A percentile compares a stretch with the other conserved stretches of the same genome.
phyloP scores from a whole-genome alignment of 495 filamentous ascomycete species.

The Aspergillus biplanus region DNA sequence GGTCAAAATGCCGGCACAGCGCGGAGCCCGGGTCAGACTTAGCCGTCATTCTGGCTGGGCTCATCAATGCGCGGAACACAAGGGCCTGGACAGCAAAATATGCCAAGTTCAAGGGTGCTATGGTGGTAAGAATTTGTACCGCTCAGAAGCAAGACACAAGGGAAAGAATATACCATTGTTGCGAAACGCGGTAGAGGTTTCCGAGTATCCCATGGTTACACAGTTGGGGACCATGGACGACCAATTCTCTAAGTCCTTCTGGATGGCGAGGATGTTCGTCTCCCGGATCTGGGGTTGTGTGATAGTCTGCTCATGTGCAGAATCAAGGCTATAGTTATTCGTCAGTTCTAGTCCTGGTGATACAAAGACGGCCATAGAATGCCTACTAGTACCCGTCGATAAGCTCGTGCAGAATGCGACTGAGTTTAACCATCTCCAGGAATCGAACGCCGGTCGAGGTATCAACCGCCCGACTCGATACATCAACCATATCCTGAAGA shows the following conservation, averaged over 20 bases:
- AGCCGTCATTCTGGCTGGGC: conserved; percentile 13
- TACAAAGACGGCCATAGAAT: not conserved
- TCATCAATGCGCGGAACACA: conserved; percentile 13
- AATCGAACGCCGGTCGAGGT: conserved; percentile 15
- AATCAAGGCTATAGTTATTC: conserved; percentile 8
- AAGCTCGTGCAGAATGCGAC: conserved; percentile 8
- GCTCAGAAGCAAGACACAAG: too few relatives aligned
- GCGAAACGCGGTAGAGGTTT: not conserved
- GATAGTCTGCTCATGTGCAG: conserved; percentile 8
- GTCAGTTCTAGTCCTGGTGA: not conserved
- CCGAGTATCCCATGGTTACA: conserved; percentile 10
- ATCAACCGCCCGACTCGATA: conserved; percentile 3
- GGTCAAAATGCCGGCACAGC: conserved; percentile 9
- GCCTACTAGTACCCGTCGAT: conserved; percentile 12
- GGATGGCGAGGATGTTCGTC: conserved; percentile 3
- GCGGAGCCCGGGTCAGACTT: conserved; percentile 9
- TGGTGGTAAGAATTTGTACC: not conserved
- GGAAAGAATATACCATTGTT: conserved; percentile 7
- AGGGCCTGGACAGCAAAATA: conserved; percentile 15
- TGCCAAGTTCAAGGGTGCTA: conserved; percentile 9
- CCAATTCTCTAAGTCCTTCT: conserved; percentile 7
- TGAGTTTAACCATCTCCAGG: conserved; percentile 13
- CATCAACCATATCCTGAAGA: conserved; percentile 8
- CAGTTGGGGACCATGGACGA: conserved; percentile 13
- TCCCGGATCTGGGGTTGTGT: conserved; percentile 4